Evolutionary conservation across 2,329 filamentous ascomycete genomes (phyloP).

Genomic region (Hymenoscyphus infarciens): DNA sequence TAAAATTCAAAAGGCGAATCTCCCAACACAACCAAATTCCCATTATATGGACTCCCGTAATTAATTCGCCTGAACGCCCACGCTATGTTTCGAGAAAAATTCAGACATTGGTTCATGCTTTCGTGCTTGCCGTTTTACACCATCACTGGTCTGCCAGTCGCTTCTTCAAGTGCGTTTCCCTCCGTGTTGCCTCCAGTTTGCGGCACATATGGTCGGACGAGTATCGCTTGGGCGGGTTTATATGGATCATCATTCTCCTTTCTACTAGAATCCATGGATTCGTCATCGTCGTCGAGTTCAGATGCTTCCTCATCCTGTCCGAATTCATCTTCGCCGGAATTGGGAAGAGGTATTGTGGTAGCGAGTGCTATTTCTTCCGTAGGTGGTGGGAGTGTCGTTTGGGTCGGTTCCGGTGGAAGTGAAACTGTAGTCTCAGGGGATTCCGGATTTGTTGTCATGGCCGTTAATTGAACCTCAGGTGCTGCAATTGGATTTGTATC

Average conservation of each 20-base stretch:
- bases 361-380: constrained; percentile 17
- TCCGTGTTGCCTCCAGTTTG: constrained; percentile 21
- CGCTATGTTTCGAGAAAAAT: constrained; percentile 5
- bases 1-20: not conserved
- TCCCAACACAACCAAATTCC: not conserved
- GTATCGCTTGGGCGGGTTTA: constrained; percentile 29
- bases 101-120: not conserved
- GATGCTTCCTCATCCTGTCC: constrained; percentile 21
- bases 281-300: constrained; percentile 27
- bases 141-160: constrained; percentile 13
- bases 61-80: not conserved
- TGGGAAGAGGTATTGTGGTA: constrained; percentile 22
- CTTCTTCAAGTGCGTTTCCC: constrained; percentile 11
- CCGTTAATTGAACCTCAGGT: not conserved
- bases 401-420: not conserved
- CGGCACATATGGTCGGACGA: constrained; percentile 28
- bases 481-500: not conserved
- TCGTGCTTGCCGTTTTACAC: constrained; percentile 2
- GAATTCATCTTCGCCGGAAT: constrained; percentile 22
- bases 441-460: not conserved
- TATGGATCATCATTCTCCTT: constrained; percentile 20
- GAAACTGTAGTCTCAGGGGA: not conserved
- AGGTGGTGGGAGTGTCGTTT: not conserved
- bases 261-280: not conserved
- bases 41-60: not conserved